phyloP scores from a whole-genome alignment of 805 yeast genomes.

The Blastobotrys terrestris region DNA sequence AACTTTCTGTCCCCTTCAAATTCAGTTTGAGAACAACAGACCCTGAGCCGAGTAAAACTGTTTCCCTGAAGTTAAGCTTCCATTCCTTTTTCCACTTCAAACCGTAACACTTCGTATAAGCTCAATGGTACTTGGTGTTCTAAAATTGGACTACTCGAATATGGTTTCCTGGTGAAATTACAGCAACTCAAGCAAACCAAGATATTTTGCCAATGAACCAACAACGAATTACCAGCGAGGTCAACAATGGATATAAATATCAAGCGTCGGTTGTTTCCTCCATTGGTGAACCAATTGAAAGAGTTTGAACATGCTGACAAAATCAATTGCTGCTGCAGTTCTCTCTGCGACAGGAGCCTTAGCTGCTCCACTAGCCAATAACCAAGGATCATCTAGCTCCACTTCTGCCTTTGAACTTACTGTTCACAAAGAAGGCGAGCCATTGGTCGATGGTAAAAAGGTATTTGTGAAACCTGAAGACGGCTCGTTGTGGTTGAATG shows the following conservation, averaged over 20 bases:
- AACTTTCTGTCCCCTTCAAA: background rate
- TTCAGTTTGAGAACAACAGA: background rate
- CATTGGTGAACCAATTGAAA: background rate
- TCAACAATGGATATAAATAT: background rate
- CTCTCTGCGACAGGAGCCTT: background rate
- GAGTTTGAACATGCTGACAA: background rate
- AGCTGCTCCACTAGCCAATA: background rate
- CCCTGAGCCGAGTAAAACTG: too few relatives aligned
- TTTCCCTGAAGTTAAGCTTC: too few relatives aligned
- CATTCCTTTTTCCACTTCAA: background rate
- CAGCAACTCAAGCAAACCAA: background rate
- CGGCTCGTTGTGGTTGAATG: background rate
- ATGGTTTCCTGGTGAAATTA: background rate
- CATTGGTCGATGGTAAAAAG: background rate
- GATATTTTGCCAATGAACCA: background rate
- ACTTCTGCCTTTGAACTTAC: background rate
- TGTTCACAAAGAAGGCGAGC: background rate
- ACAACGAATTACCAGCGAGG: background rate
- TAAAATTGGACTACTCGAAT: background rate
- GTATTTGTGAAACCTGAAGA: background rate
- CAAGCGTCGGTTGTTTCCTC: too few relatives aligned
- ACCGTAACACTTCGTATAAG: background rate
- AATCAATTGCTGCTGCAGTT: background rate
- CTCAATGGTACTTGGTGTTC: background rate
- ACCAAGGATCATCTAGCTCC: background rate